A percentile compares a stretch with the other conserved stretches of the same genome.
These are phyloP conservation scores for Hypoxylon sp. DNA, from an alignment of 2,329 filamentous ascomycete genomes.

Conservation along the genomic window DNA sequence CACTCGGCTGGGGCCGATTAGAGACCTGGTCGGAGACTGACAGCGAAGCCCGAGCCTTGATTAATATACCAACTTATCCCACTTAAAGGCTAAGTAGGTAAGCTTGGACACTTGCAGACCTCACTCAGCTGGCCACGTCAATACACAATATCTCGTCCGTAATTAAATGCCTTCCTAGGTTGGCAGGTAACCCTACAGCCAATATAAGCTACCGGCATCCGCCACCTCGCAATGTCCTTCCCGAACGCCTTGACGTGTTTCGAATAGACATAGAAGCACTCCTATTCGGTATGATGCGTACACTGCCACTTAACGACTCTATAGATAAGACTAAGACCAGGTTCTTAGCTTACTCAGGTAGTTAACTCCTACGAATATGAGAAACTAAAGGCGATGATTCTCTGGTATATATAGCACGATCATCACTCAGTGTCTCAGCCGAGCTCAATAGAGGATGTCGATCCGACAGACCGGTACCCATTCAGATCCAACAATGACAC, in stretches of 20 bases:
- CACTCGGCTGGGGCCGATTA: neutral
- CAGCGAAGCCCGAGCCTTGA: too few relatives aligned
- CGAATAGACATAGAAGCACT: neutral
- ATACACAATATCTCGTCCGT: too few relatives aligned
- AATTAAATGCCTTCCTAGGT: too few relatives aligned
- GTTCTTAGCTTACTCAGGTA: neutral
- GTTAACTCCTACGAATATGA: neutral
- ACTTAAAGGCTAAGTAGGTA: too few relatives aligned
- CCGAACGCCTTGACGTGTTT: neutral
- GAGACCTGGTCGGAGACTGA: too few relatives aligned
- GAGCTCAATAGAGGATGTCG: conserved; percentile 4
- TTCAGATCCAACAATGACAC: neutral
- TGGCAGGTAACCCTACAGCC: neutral
- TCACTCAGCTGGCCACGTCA: too few relatives aligned
- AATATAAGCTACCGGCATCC: neutral
- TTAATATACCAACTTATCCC: too few relatives aligned
- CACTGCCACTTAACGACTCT: neutral
- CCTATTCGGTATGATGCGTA: neutral
- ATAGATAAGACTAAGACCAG: neutral
- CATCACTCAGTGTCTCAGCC: neutral
- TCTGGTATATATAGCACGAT: neutral
- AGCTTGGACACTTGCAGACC: too few relatives aligned
- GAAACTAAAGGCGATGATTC: neutral
- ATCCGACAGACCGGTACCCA: conserved; percentile 12
- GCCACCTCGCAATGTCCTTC: neutral